phyloP scores from a whole-genome alignment of 2,329 filamentous ascomycete species.

The Penicillium capsulatum region DNA sequence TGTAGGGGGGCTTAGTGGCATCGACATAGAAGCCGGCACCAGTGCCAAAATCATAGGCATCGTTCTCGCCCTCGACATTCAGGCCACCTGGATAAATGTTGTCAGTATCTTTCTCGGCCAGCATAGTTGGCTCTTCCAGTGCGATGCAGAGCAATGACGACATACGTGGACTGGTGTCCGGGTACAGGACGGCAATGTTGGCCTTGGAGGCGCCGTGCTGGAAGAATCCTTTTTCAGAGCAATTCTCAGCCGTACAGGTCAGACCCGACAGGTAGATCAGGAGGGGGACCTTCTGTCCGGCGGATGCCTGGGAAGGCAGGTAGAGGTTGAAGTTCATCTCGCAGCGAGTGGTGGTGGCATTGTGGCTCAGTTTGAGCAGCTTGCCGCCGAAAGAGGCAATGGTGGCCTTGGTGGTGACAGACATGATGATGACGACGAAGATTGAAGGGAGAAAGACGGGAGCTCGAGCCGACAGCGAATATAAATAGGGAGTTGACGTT shows the following conservation, averaged over 20 bases:
- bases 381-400: slow-evolving; percentile 92
- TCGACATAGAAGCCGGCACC: slow-evolving; percentile 95
- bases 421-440: slow-evolving; percentile 58
- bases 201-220: slow-evolving; percentile 73
- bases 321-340: slow-evolving; percentile 93
- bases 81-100: slow-evolving; percentile 57
- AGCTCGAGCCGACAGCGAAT: slow-evolving; percentile 1
- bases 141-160: slow-evolving; percentile 10
- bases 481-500: slow-evolving; percentile 13
- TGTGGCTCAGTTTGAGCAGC: slow-evolving; percentile 88
- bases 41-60: slow-evolving; percentile 84
- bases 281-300: slow-evolving; percentile 66
- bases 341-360: slow-evolving; percentile 71
- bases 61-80: slow-evolving; percentile 76
- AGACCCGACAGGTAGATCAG: slow-evolving; percentile 91
- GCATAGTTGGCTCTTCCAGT: not conserved
- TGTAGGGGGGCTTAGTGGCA: slow-evolving; percentile 70
- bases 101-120: not conserved
- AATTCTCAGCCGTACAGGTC: slow-evolving; percentile 86
- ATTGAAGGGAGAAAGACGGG: not conserved
- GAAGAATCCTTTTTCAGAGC: slow-evolving; percentile 79
- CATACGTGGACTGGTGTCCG: slow-evolving; percentile 85
- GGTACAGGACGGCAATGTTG: slow-evolving; percentile 89
- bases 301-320: slow-evolving; percentile 68
- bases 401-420: slow-evolving; percentile 82